Evolutionary conservation across 2,329 filamentous ascomycete species (phyloP).

Genomic region (Cytospora piceae): DNA sequence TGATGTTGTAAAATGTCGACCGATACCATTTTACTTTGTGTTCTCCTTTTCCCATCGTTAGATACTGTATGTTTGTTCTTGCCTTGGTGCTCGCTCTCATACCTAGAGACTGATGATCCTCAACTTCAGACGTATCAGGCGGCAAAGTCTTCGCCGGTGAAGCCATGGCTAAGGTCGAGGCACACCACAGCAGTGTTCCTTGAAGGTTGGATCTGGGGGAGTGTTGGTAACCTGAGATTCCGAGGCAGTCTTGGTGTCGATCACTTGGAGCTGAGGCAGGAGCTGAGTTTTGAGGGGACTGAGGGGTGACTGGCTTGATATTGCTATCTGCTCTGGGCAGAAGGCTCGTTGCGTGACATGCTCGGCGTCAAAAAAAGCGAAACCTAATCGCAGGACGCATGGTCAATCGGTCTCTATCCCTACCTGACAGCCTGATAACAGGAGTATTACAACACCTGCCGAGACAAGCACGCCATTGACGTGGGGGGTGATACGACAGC

Average conservation of each 20-base stretch:
- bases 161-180: neutral
- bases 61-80: neutral
- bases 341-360: neutral
- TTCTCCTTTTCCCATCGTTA: slow-evolving; percentile 9
- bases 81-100: neutral
- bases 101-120: slow-evolving; percentile 6
- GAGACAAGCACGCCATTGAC: slow-evolving; percentile 23
- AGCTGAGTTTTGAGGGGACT: neutral
- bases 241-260: neutral
- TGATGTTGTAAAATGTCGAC: slow-evolving; percentile 73
- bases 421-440: neutral
- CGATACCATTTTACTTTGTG: slow-evolving; percentile 65
- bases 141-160: neutral
- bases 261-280: neutral
- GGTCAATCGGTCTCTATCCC: neutral
- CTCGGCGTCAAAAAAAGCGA: neutral
- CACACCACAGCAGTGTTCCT: neutral
- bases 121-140: neutral
- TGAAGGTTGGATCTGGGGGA: neutral
- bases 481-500: slow-evolving; percentile 1
- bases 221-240: neutral
- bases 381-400: neutral
- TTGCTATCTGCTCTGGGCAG: neutral
- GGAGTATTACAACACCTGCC: slow-evolving; percentile 6
- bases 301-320: slow-evolving; percentile 8